Evolutionary conservation across 768 basidiomycete species (phyloP).

Genomic region (Lanmaoa pseudosensibilis): DNA sequence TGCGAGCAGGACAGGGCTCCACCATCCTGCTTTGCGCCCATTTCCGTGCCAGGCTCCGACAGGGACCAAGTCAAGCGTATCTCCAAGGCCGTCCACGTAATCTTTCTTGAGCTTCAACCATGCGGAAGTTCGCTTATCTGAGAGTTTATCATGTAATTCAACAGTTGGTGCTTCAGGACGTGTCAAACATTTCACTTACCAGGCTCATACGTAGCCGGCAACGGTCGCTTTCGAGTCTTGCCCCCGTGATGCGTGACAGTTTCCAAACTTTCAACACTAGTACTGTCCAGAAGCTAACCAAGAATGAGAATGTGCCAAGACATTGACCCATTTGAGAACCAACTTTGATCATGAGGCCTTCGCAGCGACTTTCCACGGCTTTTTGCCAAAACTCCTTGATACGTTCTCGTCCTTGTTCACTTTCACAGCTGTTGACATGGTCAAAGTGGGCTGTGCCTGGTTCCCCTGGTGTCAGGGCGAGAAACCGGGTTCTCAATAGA

Average conservation of each 20-base stretch:
- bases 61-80: constrained; percentile 70
- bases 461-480: constrained; percentile 47
- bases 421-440: constrained; percentile 74
- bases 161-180: neutral
- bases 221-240: constrained; percentile 54
- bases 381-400: constrained; percentile 76
- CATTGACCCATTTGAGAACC: constrained; percentile 9
- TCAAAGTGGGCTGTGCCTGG: constrained; percentile 57
- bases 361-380: constrained; percentile 75
- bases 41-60: constrained; percentile 88
- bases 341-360: constrained; percentile 95
- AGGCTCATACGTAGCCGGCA: constrained; percentile 86
- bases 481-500: constrained; percentile 64
- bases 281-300: constrained; percentile 63
- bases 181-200: constrained; percentile 35
- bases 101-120: constrained; percentile 96
- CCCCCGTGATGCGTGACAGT: constrained; percentile 36
- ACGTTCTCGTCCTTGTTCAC: constrained; percentile 56
- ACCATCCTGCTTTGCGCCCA: constrained; percentile 89
- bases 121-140: constrained; percentile 79
- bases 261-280: constrained; percentile 39
- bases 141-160: neutral
- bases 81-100: constrained; percentile 79
- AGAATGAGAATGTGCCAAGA: constrained; percentile 7
- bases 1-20: constrained; percentile 85